A percentile compares a stretch with the other conserved stretches of the same genome.
Evolutionary conservation across 768 basidiomycete species (phyloP).

Genomic region (Kwoniella mangroviensis): DNA sequence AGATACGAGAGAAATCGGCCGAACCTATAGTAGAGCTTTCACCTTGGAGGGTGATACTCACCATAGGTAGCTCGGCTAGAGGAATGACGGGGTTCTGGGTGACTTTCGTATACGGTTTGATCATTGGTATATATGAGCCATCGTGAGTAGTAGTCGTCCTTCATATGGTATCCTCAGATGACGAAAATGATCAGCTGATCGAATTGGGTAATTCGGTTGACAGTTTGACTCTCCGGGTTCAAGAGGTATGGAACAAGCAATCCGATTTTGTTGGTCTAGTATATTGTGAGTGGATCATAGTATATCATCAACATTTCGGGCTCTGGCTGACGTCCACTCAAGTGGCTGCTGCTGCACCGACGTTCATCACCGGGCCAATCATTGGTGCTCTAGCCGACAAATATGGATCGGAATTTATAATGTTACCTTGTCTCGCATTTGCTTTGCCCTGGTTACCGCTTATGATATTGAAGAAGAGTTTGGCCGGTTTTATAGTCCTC

Average conservation of each 20-base stretch:
- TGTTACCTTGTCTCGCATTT: slow-evolving; percentile 33
- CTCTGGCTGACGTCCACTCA: too few relatives aligned
- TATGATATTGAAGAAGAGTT: slow-evolving; percentile 30
- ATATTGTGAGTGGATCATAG: slow-evolving; percentile 29
- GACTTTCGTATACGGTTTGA: slow-evolving; percentile 35
- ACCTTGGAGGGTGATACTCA: slow-evolving; percentile 27
- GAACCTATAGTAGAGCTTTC: slow-evolving; percentile 20
- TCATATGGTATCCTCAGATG: not conserved
- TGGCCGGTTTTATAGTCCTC: slow-evolving; percentile 40
- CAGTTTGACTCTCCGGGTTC: slow-evolving; percentile 39
- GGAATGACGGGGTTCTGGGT: slow-evolving; percentile 36
- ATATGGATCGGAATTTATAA: slow-evolving; percentile 40
- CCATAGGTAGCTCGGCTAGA: slow-evolving; percentile 26
- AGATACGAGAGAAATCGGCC: slow-evolving; percentile 1
- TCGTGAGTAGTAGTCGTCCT: slow-evolving; percentile 31
- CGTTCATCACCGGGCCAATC: slow-evolving; percentile 42
- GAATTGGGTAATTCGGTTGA: too few relatives aligned
- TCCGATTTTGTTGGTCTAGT: slow-evolving; percentile 42
- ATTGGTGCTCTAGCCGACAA: slow-evolving; percentile 42
- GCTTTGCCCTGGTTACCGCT: slow-evolving; percentile 42
- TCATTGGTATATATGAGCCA: slow-evolving; percentile 40
- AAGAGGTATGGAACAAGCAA: slow-evolving; percentile 41
- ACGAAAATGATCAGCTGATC: too few relatives aligned
- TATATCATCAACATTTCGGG: too few relatives aligned
- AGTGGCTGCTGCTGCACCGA: slow-evolving; percentile 44